Evolutionary conservation across 2,329 filamentous ascomycete genomes (phyloP), one percentile per base, ranked within the genome.

Genomic region (Didymella segeticola): DNA sequence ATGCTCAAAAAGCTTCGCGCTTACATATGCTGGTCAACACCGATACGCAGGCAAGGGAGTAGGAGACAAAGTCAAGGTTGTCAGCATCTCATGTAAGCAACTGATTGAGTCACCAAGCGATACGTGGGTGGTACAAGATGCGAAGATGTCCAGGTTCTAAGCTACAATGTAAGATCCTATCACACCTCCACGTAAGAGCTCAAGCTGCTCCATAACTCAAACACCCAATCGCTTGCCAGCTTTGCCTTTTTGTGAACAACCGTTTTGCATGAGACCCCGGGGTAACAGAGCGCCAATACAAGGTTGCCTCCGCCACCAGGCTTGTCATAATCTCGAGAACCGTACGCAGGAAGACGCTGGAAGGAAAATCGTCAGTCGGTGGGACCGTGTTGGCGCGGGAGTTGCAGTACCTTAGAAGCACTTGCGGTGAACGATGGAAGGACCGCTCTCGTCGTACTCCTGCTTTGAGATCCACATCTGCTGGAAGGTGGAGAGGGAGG

Each of bases 381-480:
- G 55, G 53, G 37, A 53, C 19, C 43, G 38, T 31, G 20, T 41
- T 30, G 31, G 36, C 14, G 29, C 29, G 19, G 30, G 50, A 48
- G 30, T 34, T 37, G 25, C 48, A 77, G 72, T 76, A 88, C 87
- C 89, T 96, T 96, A 97, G 90, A 97, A 97, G 91, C 93, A 97
- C 91, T 97, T 98, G 89, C 93, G 91, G 90, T 98, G 93, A 76
- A 98, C 93, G 78, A 98, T 98, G 77, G 93, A 97, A 75, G 93
- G 95, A 83, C 93, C 93, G 81, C 89, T 95, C 91, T 98, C 95
- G 86, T 99, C 95, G 89, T 98, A 98, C 87, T 98, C 93, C 86
- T 99, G 95, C 92, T 99, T 99, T 75, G 95, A 99, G 89, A 99
- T 98, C 95, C 95, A 99, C 95, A 99, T 99, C 86, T 99, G 95